Evolutionary conservation across 1,284 basidiomycete genomes (phyloP).

Genomic region (Ceratobasidium sp.): DNA sequence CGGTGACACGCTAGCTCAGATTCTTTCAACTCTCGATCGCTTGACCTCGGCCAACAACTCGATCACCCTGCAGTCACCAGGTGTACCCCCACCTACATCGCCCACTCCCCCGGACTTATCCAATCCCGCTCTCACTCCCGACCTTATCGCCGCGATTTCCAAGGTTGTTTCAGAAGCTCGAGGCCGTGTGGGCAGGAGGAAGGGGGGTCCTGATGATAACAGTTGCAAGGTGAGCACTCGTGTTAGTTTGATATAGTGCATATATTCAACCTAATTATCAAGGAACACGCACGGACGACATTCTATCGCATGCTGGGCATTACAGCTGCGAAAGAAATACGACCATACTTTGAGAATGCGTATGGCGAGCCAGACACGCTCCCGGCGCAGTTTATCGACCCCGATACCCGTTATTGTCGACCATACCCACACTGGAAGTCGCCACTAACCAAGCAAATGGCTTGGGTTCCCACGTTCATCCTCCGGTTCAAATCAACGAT

Average conservation of each 20-base stretch:
- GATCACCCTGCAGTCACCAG: neutral
- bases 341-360: conserved; percentile 9
- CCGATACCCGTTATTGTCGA: neutral
- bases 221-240: neutral
- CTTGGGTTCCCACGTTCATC: conserved; percentile 7
- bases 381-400: neutral
- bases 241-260: neutral
- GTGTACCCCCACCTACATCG: neutral
- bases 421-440: conserved; percentile 21
- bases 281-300: conserved; percentile 1
- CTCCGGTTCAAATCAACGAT: neutral
- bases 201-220: neutral
- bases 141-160: neutral
- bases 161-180: neutral
- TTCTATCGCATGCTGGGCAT: conserved; percentile 22
- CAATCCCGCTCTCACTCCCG: neutral
- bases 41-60: neutral
- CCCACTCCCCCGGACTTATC: neutral
- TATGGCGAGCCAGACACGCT: conserved; percentile 15
- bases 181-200: neutral
- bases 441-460: neutral
- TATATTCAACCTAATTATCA: neutral
- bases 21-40: neutral
- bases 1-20: neutral
- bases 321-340: neutral